Conservation (phyloP, 768 basidiomycete species). For the Trametes villosa region DNA sequence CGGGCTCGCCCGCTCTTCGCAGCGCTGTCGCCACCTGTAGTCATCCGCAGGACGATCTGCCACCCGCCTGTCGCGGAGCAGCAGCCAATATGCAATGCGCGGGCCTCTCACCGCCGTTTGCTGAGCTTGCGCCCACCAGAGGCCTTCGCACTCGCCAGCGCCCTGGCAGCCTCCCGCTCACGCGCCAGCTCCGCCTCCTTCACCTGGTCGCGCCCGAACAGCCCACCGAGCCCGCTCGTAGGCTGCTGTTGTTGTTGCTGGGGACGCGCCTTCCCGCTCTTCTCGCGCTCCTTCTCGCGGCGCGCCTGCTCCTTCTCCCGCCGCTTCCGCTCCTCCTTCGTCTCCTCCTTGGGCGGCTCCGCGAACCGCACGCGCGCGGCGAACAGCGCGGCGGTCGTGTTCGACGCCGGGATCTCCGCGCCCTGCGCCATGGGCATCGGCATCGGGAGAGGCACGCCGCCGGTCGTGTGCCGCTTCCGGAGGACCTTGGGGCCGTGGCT, state of each 20-base stretch:
- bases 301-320: constrained; percentile 21
- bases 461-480: constrained; percentile 29
- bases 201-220: constrained; percentile 8
- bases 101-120: constrained; percentile 30
- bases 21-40: too few species aligned
- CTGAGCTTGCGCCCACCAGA: constrained; percentile 28
- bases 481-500: constrained; percentile 31
- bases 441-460: background rate
- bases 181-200: constrained; percentile 24
- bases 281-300: constrained; percentile 21
- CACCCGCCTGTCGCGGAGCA: too few species aligned
- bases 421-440: constrained; percentile 5
- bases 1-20: background rate
- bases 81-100: too few species aligned
- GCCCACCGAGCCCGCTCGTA: constrained; percentile 8
- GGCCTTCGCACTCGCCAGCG: constrained; percentile 15
- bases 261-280: constrained; percentile 12
- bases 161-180: constrained; percentile 18
- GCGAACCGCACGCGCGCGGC: constrained; percentile 26
- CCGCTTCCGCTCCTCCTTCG: constrained; percentile 19
- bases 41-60: too few species aligned
- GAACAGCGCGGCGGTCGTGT: constrained; percentile 28
- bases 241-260: constrained; percentile 4
- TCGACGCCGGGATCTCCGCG: constrained; percentile 21
- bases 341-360: constrained; percentile 18